Conservation (phyloP, 768 basidiomycete genomes). For the Phylloporus rhodoxanthus region DNA sequence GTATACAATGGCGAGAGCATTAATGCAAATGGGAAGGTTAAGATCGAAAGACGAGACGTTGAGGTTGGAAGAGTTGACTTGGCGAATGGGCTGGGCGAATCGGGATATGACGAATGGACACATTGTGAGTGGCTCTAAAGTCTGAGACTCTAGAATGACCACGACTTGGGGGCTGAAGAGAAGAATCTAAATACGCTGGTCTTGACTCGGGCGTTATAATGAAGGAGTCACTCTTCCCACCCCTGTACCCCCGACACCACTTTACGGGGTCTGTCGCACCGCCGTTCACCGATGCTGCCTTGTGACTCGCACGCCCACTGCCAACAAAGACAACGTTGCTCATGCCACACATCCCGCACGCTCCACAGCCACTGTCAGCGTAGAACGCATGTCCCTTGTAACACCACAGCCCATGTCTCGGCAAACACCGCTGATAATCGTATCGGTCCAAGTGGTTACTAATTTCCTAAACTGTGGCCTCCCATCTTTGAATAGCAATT, state of each 20-base stretch:
- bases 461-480: constrained; percentile 81
- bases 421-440: neutral
- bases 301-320: neutral
- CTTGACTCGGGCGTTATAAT: constrained; percentile 28
- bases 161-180: constrained; percentile 10
- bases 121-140: constrained; percentile 41
- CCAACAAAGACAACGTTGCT: too few species aligned
- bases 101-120: constrained; percentile 25
- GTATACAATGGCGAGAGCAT: constrained; percentile 33
- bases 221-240: constrained; percentile 30
- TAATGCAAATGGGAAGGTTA: constrained; percentile 19
- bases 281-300: constrained; percentile 6
- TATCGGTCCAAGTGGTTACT: too few species aligned
- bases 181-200: constrained; percentile 19
- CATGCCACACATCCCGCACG: too few species aligned
- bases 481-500: too few species aligned
- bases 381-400: too few species aligned
- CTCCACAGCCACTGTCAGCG: neutral
- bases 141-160: constrained; percentile 42
- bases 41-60: constrained; percentile 11
- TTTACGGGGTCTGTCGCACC: constrained; percentile 20
- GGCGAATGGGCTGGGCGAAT: constrained; percentile 20
- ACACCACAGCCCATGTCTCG: neutral
- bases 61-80: constrained; percentile 10
- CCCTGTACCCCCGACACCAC: constrained; percentile 22